Conservation (phyloP, 805 yeast species). For the Starmerella apicola region DNA sequence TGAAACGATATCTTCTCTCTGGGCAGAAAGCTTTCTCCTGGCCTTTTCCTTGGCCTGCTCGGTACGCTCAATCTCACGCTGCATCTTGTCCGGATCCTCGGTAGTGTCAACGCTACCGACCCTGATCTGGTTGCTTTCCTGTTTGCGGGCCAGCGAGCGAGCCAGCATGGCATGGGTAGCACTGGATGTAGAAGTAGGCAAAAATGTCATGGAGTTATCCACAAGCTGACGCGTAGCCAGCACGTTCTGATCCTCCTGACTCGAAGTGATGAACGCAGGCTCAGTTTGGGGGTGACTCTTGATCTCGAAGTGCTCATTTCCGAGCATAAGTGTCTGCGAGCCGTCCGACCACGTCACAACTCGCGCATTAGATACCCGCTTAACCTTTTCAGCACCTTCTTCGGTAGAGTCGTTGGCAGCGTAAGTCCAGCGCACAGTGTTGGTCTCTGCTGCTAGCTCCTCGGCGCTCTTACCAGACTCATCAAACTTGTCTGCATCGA, state of each 20-base stretch:
- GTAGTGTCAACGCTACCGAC: conserved; percentile 31
- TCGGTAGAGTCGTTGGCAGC: conserved; percentile 35
- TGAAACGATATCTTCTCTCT: conserved; percentile 23
- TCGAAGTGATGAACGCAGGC: conserved; percentile 59
- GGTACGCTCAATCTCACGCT: conserved; percentile 33
- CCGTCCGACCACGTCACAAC: conserved; percentile 95
- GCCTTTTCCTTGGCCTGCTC: conserved; percentile 31
- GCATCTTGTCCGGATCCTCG: conserved; percentile 35
- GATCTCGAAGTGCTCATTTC: conserved; percentile 77
- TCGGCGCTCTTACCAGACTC: conserved; percentile 24
- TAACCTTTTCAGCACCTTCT: conserved; percentile 40
- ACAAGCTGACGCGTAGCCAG: conserved; percentile 58
- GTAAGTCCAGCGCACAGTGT: conserved; percentile 90
- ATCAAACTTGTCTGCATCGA: conserved; percentile 34
- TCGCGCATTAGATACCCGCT: conserved; percentile 79
- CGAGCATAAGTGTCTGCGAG: conserved; percentile 68
- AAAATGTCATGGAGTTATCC: conserved; percentile 53
- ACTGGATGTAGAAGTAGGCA: conserved; percentile 86
- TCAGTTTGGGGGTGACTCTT: conserved; percentile 28
- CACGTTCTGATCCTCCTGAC: conserved; percentile 59
- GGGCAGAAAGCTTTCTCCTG: conserved; percentile 31
- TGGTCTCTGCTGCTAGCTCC: conserved; percentile 44
- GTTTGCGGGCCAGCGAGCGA: conserved; percentile 26
- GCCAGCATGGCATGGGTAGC: conserved; percentile 72
- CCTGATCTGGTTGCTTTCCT: conserved; percentile 20